phyloP scores from a whole-genome alignment of 2,329 filamentous ascomycete genomes.

The Aspergillus sp. region DNA sequence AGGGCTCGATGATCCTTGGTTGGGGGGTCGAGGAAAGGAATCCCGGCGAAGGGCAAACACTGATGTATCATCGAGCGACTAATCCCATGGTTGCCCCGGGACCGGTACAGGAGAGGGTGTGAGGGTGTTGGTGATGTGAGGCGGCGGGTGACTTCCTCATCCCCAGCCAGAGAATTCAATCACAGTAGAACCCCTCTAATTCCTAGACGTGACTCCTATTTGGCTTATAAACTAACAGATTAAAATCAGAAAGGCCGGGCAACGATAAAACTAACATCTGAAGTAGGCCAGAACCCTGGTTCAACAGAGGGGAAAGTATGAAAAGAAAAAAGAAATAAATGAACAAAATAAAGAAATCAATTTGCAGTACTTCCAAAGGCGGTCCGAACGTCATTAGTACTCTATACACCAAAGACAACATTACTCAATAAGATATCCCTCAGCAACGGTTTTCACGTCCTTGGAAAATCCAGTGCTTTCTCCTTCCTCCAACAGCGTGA shows the following conservation, averaged over 20 bases:
- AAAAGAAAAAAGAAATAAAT: constrained; percentile 21
- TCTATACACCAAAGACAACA: constrained; percentile 31
- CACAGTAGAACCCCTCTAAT: not conserved
- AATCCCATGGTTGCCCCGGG: too few species aligned
- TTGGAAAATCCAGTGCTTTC: constrained; percentile 47
- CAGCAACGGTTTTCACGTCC: constrained; percentile 44
- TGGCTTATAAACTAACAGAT: not conserved
- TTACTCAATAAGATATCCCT: constrained; percentile 48
- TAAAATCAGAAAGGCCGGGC: not conserved
- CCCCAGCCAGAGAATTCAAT: not conserved
- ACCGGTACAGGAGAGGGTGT: too few species aligned
- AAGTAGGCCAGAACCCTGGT: constrained; percentile 3
- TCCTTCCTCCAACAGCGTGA: constrained; percentile 46
- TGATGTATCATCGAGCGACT: not conserved
- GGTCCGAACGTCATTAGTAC: constrained; percentile 39
- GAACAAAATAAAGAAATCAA: constrained; percentile 16
- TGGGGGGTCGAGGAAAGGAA: not conserved
- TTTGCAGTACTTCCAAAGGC: constrained; percentile 16
- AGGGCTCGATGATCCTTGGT: not conserved
- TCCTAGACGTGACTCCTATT: not conserved
- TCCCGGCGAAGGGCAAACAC: too few species aligned
- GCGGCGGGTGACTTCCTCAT: not conserved
- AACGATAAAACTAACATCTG: not conserved
- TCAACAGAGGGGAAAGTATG: constrained; percentile 11
- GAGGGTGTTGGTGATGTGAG: not conserved